A percentile compares a stretch with the other conserved stretches of the same genome.
Evolutionary conservation across 495 filamentous ascomycete species (phyloP).

Genomic region (Copromyces sp.): DNA sequence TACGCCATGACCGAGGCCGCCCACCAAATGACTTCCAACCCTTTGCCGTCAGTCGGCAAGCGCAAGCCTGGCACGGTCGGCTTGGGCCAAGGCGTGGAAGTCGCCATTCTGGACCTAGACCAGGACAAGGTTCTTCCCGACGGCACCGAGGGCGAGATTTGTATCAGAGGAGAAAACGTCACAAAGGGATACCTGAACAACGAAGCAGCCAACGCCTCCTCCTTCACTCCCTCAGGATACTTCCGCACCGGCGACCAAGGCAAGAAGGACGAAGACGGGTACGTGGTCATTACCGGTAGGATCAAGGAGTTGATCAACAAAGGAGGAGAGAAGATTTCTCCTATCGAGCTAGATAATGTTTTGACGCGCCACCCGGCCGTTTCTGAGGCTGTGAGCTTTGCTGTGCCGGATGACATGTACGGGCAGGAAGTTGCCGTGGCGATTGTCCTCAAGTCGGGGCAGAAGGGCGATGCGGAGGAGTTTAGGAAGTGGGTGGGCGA

Average conservation of each 20-base stretch:
- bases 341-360: conserved; percentile 76
- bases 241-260: conserved; percentile 84
- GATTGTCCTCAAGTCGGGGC: conserved; percentile 57
- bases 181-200: conserved; percentile 80
- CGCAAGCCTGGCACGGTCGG: conserved; percentile 72
- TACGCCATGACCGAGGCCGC: conserved; percentile 91
- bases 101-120: conserved; percentile 57
- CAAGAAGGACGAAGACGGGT: conserved; percentile 60
- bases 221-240: conserved; percentile 54
- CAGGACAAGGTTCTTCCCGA: conserved; percentile 50
- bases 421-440: conserved; percentile 75
- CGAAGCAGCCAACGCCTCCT: conserved; percentile 53
- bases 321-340: conserved; percentile 73
- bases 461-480: conserved; percentile 42
- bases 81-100: conserved; percentile 68
- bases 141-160: conserved; percentile 67
- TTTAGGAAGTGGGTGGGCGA: conserved; percentile 56
- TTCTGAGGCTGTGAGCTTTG: conserved; percentile 70
- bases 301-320: conserved; percentile 84
- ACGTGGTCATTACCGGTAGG: conserved; percentile 65
- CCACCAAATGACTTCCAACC: conserved; percentile 85
- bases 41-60: conserved; percentile 54
- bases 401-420: conserved; percentile 63
- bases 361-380: conserved; percentile 58
- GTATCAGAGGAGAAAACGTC: conserved; percentile 67